A percentile compares a stretch with the other conserved stretches of the same genome.
phyloP scores from a whole-genome alignment of 345 rosid genomes.

The Sonneratia alba region DNA sequence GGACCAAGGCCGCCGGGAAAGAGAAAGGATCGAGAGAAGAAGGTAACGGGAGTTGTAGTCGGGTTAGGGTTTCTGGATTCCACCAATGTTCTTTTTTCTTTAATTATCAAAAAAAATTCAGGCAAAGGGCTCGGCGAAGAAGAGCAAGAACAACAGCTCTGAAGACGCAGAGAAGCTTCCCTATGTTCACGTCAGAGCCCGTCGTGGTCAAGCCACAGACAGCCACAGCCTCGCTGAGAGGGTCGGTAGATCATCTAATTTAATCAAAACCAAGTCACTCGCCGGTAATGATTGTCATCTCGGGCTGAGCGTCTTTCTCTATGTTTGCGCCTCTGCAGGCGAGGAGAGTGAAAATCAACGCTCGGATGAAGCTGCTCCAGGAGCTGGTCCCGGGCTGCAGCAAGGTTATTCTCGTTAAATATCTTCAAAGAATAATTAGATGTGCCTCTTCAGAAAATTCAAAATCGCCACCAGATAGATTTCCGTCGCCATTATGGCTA shows the following conservation, averaged over 20 bases:
- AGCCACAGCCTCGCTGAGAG: conserved; percentile 69
- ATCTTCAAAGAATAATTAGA: conserved; percentile 17
- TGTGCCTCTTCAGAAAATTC: conserved; percentile 32
- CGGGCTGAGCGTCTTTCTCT: background rate
- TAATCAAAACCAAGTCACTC: background rate
- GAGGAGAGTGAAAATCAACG: conserved; percentile 63
- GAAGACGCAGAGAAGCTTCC: conserved; percentile 46
- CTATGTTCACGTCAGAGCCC: conserved; percentile 59
- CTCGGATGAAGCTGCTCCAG: conserved; percentile 53
- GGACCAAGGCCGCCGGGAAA: conserved; percentile 26
- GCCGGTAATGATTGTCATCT: background rate
- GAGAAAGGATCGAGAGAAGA: conserved; percentile 48
- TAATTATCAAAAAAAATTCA: background rate
- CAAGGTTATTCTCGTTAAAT: conserved; percentile 42
- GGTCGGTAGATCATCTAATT: conserved; percentile 14
- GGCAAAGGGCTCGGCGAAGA: conserved; percentile 40
- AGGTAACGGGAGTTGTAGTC: conserved; percentile 17
- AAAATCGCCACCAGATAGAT: conserved; percentile 13
- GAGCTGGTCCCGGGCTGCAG: conserved; percentile 66
- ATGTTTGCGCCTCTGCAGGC: conserved; percentile 24
- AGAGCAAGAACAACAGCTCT: conserved; percentile 32
- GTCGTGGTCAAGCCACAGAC: conserved; percentile 63
- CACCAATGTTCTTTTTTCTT: background rate
- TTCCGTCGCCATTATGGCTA: conserved; percentile 2
- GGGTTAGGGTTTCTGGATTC: background rate